Conservation (phyloP, 1,284 basidiomycete genomes). For the Microbotryomycetes sp. region DNA sequence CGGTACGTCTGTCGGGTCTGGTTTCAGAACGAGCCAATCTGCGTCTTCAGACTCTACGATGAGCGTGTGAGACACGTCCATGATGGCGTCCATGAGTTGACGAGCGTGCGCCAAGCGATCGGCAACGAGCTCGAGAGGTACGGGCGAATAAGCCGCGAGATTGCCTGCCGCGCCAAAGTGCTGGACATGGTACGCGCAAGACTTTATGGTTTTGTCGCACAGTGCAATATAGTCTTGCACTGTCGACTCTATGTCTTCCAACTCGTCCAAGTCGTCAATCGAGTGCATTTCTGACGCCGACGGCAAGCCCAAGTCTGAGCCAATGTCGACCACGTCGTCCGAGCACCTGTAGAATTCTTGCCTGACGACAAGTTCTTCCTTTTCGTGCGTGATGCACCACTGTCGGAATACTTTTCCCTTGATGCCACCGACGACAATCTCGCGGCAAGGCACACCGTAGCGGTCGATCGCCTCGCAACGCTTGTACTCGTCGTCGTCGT, state of each 20-base stretch:
- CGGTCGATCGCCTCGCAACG: constrained; percentile 25
- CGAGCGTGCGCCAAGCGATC: not conserved
- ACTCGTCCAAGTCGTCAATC: constrained; percentile 12
- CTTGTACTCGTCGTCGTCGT: constrained; percentile 3
- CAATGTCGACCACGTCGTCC: not conserved
- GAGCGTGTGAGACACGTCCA: constrained; percentile 17
- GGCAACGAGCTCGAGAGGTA: not conserved
- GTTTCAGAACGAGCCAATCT: constrained; percentile 17
- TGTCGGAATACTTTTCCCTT: constrained; percentile 26
- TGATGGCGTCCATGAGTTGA: constrained; percentile 6
- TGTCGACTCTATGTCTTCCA: constrained; percentile 21
- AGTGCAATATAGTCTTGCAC: constrained; percentile 13
- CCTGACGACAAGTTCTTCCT: constrained; percentile 21
- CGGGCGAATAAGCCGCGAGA: not conserved
- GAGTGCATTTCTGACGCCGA: not conserved
- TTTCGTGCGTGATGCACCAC: constrained; percentile 26
- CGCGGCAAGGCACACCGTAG: constrained; percentile 14
- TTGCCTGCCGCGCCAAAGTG: constrained; percentile 23
- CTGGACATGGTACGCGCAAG: constrained; percentile 19
- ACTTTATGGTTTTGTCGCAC: constrained; percentile 18
- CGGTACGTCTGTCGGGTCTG: not conserved
- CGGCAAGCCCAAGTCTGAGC: not conserved
- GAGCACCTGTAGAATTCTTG: constrained; percentile 17
- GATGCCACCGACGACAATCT: constrained; percentile 28
- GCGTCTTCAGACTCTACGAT: constrained; percentile 29